A percentile compares a stretch with the other conserved stretches of the same genome.
Evolutionary conservation across 1,284 basidiomycete species (phyloP).

Genomic region (Caloboletus inedulis): DNA sequence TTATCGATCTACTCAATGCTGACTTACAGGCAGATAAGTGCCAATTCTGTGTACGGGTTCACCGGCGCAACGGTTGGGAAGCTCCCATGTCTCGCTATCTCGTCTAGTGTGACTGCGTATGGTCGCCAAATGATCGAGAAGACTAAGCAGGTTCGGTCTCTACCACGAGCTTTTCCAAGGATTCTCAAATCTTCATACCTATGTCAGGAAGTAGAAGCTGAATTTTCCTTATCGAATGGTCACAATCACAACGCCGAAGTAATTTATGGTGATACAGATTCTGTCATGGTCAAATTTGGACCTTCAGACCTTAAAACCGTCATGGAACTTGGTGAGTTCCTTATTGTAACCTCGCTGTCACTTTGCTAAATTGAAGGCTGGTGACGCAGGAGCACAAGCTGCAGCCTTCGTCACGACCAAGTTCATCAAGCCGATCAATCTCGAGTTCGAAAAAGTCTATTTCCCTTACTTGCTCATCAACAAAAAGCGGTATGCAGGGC

Average conservation of each 20-base stretch:
- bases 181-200: not conserved
- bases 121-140: conserved; percentile 97
- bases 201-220: conserved; percentile 77
- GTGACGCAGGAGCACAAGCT: conserved; percentile 77
- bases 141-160: conserved; percentile 71
- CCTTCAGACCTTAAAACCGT: conserved; percentile 80
- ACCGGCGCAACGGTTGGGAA: conserved; percentile 95
- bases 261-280: conserved; percentile 97
- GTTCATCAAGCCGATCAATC: conserved; percentile 92
- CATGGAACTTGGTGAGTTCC: conserved; percentile 76
- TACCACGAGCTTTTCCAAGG: not conserved
- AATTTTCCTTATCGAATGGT: conserved; percentile 85
- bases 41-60: conserved; percentile 97
- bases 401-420: conserved; percentile 90
- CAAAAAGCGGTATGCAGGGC: conserved; percentile 95
- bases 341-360: not conserved
- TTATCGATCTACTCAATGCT: not conserved
- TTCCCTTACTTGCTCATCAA: conserved; percentile 94
- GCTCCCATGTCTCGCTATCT: conserved; percentile 89
- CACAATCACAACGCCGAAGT: conserved; percentile 85
- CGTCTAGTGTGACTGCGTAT: conserved; percentile 89
- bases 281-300: conserved; percentile 96
- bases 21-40: conserved; percentile 67
- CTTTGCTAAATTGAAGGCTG: not conserved
- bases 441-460: conserved; percentile 98